Evolutionary conservation across 2,329 filamentous ascomycete genomes (phyloP).

Genomic region (Phialocephala subalpina): DNA sequence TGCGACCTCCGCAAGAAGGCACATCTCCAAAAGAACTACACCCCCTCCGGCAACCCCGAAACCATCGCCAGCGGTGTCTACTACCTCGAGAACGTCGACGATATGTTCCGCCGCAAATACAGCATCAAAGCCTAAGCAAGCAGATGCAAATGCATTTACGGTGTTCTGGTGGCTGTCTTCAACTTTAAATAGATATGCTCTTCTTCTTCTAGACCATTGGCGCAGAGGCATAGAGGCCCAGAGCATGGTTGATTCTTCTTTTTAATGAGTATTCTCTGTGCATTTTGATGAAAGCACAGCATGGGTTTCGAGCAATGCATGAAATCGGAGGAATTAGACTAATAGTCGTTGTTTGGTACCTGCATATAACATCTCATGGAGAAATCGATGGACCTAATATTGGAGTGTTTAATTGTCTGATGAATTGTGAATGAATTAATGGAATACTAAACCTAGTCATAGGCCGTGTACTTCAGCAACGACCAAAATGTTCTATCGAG

Average conservation of each 20-base stretch:
- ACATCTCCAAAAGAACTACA: slow-evolving; percentile 82
- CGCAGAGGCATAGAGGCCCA: slow-evolving; percentile 14
- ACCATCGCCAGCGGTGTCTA: slow-evolving; percentile 74
- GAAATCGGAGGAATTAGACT: slow-evolving; percentile 15
- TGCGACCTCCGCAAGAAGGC: slow-evolving; percentile 84
- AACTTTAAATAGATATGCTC: slow-evolving; percentile 11
- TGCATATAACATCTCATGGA: slow-evolving; percentile 3
- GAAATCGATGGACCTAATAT: not conserved
- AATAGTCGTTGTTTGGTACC: slow-evolving; percentile 5
- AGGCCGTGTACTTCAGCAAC: too few relatives aligned
- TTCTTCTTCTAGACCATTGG: slow-evolving; percentile 33
- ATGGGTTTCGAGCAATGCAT: slow-evolving; percentile 10
- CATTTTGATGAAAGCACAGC: slow-evolving; percentile 14
- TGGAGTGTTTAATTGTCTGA: not conserved
- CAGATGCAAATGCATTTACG: slow-evolving; percentile 8
- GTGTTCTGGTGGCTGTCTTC: slow-evolving; percentile 15
- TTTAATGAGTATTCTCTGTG: slow-evolving; percentile 18
- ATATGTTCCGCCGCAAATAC: slow-evolving; percentile 87
- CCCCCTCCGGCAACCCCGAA: slow-evolving; percentile 71
- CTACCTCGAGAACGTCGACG: slow-evolving; percentile 82
- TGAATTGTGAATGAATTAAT: not conserved
- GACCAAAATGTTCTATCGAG: not conserved
- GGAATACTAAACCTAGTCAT: too few relatives aligned
- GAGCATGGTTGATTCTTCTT: slow-evolving; percentile 10
- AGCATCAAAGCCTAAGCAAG: slow-evolving; percentile 69